Base-by-base conservation (phyloP, 768 basidiomycete species). In the Amanita molliuscula region DNA sequence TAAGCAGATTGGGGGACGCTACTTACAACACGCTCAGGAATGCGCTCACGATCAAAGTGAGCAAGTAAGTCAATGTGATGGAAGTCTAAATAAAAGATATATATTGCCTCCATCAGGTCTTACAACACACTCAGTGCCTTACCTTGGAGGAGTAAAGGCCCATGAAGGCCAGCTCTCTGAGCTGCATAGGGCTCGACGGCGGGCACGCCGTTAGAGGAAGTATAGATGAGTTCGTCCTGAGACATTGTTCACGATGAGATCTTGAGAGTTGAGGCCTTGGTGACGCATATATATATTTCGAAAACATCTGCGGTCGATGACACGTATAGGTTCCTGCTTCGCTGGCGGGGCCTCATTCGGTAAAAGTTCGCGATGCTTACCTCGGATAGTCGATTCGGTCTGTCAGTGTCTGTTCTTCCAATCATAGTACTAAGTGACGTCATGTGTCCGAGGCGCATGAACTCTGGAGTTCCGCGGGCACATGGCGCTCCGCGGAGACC, bases 41-140 rank as follows among this genome's bases (percentile, higher is more conserved):
- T 95, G 63, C 95, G 86, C 67, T 96, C 93, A 53, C 89, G 83
- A 65, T 90, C 88, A 59, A 94, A 93, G 72, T 95, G 93, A 13
- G 89, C 83, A 54, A 98, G 80, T 44, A 86, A 72, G 68, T 92
- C 90, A 61, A 94, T 84, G 67, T 88, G 81, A 66, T 89, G 84
- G 72, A 90, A 91, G 64, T 92, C 88, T 87, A 49, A 29, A 26
- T n/a, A 45, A 13, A 23, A 40, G 31, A 26, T 13, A 42, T 54
- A 50, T 53, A 49, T 49, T 37, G 42, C 50, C 55, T 61, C 31
- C n/a, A 40, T 18, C 21, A 29, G 38, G 25, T 16, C n/a, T 5
- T 3, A 3, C 6, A 44, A 46, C 47, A 49, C 4, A 23, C 35
- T 38, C 50, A 18, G 23, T 21, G 26, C 16, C 72, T 21, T 49